A percentile compares a stretch with the other conserved stretches of the same genome.
These are phyloP conservation scores for Lentinula aciculospora DNA, from an alignment of 768 basidiomycete species.

Conservation along the genomic window DNA sequence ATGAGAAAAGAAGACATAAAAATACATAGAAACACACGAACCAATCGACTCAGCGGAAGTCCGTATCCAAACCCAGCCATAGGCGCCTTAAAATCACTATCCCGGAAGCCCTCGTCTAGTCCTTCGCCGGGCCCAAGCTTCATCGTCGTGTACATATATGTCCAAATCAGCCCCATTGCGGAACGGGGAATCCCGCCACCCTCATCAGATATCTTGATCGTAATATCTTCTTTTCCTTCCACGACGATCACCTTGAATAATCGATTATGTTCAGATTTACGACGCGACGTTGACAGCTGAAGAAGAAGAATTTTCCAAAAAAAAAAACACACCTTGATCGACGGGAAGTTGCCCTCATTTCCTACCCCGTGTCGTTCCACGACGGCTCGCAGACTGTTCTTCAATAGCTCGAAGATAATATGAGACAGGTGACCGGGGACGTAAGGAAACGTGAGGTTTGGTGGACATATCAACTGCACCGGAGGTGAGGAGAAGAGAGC, in stretches of 20 bases:
- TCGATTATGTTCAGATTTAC: too few species aligned
- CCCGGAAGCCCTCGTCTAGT: slow-evolving; percentile 74
- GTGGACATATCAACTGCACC: slow-evolving; percentile 92
- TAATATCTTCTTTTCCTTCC: slow-evolving; percentile 97
- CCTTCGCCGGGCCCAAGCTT: slow-evolving; percentile 55
- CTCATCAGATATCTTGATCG: slow-evolving; percentile 97
- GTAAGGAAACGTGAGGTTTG: slow-evolving; percentile 83
- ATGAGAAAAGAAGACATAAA: neutral
- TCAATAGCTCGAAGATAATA: slow-evolving; percentile 94
- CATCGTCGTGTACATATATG: slow-evolving; percentile 96
- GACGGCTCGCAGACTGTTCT: slow-evolving; percentile 95
- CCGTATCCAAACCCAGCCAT: slow-evolving; percentile 99
- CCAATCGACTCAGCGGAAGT: slow-evolving; percentile 84
- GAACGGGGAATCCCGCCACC: slow-evolving; percentile 89
- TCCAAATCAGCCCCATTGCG: slow-evolving; percentile 92
- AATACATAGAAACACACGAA: slow-evolving; percentile 29
- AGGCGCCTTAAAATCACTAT: slow-evolving; percentile 91
- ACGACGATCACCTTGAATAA: slow-evolving; percentile 72
- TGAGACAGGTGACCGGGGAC: slow-evolving; percentile 96
- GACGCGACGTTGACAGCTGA: neutral
- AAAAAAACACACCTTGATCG: slow-evolving; percentile 54
- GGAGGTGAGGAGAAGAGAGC: slow-evolving; percentile 95
- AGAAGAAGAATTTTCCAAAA: neutral
- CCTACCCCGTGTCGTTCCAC: slow-evolving; percentile 83
- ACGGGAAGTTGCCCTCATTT: slow-evolving; percentile 72